Percentiles rank a stretch among this genome's conserved stretches.
phyloP scores from a whole-genome alignment of 768 basidiomycete genomes.

The Boletus sp. region DNA sequence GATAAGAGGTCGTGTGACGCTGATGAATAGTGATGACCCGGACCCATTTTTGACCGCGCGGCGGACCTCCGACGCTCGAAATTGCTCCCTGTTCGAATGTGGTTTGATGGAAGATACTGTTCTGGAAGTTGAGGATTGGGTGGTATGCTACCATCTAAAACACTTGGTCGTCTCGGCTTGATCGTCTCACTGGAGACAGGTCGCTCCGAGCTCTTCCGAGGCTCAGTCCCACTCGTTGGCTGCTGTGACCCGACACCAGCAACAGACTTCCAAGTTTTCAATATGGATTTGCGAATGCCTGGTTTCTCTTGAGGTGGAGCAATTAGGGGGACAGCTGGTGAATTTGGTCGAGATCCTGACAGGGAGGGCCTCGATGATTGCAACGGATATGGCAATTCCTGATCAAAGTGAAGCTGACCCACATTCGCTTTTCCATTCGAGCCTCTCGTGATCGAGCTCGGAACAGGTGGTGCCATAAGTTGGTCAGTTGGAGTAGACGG shows the following conservation, averaged over 20 bases:
- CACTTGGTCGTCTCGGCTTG: conserved; percentile 45
- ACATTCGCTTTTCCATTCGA: conserved; percentile 29
- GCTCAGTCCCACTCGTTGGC: conserved; percentile 29
- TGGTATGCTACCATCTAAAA: conserved; percentile 47
- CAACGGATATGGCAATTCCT: conserved; percentile 53
- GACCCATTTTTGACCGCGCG: conserved; percentile 18
- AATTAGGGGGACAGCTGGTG: conserved; percentile 17
- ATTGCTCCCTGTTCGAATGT: conserved; percentile 31
- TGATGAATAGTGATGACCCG: conserved; percentile 21
- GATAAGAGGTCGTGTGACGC: conserved; percentile 32
- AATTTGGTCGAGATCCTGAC: conserved; percentile 31
- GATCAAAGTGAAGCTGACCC: conserved; percentile 64
- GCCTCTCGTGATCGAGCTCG: conserved; percentile 12
- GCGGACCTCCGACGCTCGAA: conserved; percentile 27
- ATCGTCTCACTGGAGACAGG: conserved; percentile 33
- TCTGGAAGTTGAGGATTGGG: conserved; percentile 62
- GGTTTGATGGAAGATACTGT: conserved; percentile 39
- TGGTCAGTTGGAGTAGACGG: conserved; percentile 37
- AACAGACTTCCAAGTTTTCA: conserved; percentile 60
- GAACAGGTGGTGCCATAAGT: conserved; percentile 25
- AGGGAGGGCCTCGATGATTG: conserved; percentile 32
- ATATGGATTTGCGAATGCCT: conserved; percentile 62
- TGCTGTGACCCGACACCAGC: conserved; percentile 34
- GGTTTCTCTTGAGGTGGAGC: conserved; percentile 40
- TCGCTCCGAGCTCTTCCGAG: conserved; percentile 40